A percentile compares a stretch with the other conserved stretches of the same genome.
These are phyloP conservation scores for Aurifilum marmelostoma DNA, from an alignment of 2,329 filamentous ascomycete genomes.

Conservation along the genomic window DNA sequence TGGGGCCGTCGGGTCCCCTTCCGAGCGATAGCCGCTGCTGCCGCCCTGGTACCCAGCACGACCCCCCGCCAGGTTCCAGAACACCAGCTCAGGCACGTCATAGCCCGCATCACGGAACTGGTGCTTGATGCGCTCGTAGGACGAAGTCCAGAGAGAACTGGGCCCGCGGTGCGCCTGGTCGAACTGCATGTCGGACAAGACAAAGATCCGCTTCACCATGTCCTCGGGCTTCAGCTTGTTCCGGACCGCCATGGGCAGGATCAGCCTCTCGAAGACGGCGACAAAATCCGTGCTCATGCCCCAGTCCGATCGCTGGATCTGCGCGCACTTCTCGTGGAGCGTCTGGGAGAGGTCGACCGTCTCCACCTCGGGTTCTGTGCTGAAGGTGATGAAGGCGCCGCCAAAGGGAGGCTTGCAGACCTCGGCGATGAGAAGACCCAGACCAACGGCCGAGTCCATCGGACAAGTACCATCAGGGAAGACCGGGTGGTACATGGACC, in stretches of 20 bases:
- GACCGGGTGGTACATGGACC: conserved; percentile 49
- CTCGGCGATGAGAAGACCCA: conserved; percentile 60
- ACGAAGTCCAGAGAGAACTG: conserved; percentile 43
- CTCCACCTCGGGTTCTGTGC: conserved; percentile 43
- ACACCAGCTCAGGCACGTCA: conserved; percentile 61
- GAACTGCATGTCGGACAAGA: conserved; percentile 67
- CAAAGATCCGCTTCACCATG: conserved; percentile 64
- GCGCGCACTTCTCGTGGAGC: conserved; percentile 47
- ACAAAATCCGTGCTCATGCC: conserved; percentile 54
- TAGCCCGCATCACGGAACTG: conserved; percentile 55
- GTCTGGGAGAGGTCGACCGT: conserved; percentile 42
- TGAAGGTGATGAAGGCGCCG: conserved; percentile 60
- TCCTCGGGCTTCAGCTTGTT: conserved; percentile 56
- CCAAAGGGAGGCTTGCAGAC: conserved; percentile 56
- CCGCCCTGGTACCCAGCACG: conserved; percentile 32
- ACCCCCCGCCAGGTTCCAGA: conserved; percentile 60
- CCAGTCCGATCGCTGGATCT: conserved; percentile 42
- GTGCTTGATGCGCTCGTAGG: conserved; percentile 53
- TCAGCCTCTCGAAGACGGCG: conserved; percentile 56
- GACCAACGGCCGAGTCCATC: conserved; percentile 57
- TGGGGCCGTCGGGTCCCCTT: conserved; percentile 40
- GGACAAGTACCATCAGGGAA: conserved; percentile 51
- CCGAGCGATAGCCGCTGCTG: not conserved
- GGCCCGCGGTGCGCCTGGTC: conserved; percentile 34
- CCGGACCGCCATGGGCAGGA: conserved; percentile 56